phyloP scores from a whole-genome alignment of 176 grass and related monocot genomes.

The Chloris gayana region DNA sequence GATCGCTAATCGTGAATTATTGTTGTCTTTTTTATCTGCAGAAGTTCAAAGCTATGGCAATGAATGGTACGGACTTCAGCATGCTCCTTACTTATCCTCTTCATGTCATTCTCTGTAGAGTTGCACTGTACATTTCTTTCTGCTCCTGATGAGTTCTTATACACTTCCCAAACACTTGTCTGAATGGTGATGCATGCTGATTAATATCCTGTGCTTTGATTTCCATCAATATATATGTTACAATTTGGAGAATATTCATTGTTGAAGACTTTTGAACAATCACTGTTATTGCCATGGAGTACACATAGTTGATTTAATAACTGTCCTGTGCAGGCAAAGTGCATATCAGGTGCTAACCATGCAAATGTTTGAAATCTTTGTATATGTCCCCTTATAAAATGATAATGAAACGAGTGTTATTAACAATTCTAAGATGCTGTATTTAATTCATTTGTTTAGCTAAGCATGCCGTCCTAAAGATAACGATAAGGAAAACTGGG shows the following conservation, averaged over 20 bases:
- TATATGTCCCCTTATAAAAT: neutral
- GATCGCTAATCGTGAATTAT: slow-evolving; percentile 2
- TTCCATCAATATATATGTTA: neutral
- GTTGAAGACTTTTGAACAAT: slow-evolving; percentile 15
- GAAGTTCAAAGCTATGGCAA: slow-evolving; percentile 47
- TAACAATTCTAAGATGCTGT: neutral
- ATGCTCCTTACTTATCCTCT: neutral
- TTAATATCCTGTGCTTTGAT: neutral
- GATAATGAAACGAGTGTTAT: neutral
- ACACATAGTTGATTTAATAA: slow-evolving; percentile 4
- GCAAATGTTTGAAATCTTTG: neutral
- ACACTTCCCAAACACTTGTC: slow-evolving; percentile 10
- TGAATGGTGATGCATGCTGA: neutral
- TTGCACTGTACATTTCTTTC: neutral
- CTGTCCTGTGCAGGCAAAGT: neutral
- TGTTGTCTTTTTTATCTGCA: slow-evolving; percentile 35
- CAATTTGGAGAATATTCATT: neutral
- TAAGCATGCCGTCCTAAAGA: neutral
- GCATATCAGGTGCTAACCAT: neutral
- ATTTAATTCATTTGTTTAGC: neutral
- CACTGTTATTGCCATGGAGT: neutral
- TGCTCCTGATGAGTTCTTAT: neutral
- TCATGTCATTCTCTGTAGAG: neutral
- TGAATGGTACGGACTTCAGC: slow-evolving; percentile 49
- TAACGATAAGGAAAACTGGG: neutral